Base-by-base conservation (phyloP, 2,329 filamentous ascomycete species). In the Monilinia fructigena region DNA sequence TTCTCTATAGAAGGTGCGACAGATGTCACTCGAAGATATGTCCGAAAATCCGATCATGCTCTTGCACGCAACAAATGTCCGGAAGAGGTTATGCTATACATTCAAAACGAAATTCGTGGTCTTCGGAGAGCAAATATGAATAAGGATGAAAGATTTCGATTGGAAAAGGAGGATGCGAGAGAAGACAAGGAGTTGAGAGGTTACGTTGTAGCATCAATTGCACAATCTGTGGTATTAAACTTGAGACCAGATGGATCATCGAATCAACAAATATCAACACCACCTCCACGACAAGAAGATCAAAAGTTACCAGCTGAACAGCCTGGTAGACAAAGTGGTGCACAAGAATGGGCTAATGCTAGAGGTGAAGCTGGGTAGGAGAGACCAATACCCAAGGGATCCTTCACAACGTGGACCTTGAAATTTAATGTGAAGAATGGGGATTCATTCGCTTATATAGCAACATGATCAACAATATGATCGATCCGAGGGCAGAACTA, bases 1-100 rank as follows among this genome's bases (percentile, higher is more conserved):
- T 99, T 99, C 77, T 96, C 93, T 16, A 93, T 92, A 66, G 95
- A 99, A 69, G 95, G 87, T 26, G 85, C 86, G 18, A 86, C 86
- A 45, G 86, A 89, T 74, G 86, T 89, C 42, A 89, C 87, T 28
- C 80, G 86, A 50, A 82, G 86, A 72, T 89, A 90, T 68, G 87
- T 89, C 16, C 90, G 90, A 72, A 91, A 92, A 78, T 82, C 82
- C 68, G 87, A 89, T 71, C 84, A 91, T 72, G 89, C 91, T 45
- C 81, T 85, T n/a, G 87, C 91, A 69, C 89, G 95, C 70, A 92
- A 84, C 71, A 86, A 88, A 72, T 93, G 91, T 72, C 87, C 94
- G 0, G 95, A 99, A 77, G 91, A 95, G 70, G 94, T 97, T 7
- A 83, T 98, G 68, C 84, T 96, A 20, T 93, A 93, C 81, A 92